A percentile compares a stretch with the other conserved stretches of the same genome.
Conservation (phyloP, 1,284 basidiomycete genomes). For the Cutaneotrichosporon sp. region DNA sequence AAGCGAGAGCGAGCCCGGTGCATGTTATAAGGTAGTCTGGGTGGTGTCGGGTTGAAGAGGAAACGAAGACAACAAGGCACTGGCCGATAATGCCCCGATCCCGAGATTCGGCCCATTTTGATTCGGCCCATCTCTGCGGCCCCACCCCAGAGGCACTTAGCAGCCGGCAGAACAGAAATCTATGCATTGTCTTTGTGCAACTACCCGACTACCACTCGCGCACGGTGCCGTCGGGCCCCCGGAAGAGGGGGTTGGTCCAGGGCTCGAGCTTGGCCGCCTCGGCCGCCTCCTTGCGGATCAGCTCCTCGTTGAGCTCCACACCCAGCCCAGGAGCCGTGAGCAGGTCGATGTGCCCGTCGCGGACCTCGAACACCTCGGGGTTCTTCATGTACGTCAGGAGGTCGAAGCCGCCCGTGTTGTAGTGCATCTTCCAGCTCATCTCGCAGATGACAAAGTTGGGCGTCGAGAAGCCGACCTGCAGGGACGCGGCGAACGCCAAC, state of each 20-base stretch:
- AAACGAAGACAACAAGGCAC: too few species aligned
- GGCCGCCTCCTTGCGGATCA: conserved; percentile 61
- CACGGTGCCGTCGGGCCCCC: conserved; percentile 60
- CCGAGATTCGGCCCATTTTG: conserved; percentile 2
- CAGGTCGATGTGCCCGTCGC: conserved; percentile 63
- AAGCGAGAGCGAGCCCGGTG: too few species aligned
- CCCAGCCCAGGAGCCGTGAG: conserved; percentile 67
- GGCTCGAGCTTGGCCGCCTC: conserved; percentile 52
- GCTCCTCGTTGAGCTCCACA: conserved; percentile 66
- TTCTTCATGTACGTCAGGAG: conserved; percentile 64
- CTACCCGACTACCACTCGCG: conserved; percentile 59
- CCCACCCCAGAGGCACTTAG: neutral
- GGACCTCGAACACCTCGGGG: conserved; percentile 63
- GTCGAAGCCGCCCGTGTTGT: conserved; percentile 67
- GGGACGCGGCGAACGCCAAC: conserved; percentile 67
- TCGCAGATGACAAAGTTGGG: conserved; percentile 56
- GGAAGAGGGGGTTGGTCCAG: conserved; percentile 65
- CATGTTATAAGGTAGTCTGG: neutral
- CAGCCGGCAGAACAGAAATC: neutral
- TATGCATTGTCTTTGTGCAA: neutral
- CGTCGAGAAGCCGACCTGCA: conserved; percentile 53
- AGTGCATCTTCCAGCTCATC: conserved; percentile 63
- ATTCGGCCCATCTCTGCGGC: neutral
- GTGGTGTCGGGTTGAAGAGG: neutral
- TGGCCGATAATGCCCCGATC: neutral